Base-by-base conservation (phyloP, 768 basidiomycete genomes). In the Tricholoma furcatifolium region DNA sequence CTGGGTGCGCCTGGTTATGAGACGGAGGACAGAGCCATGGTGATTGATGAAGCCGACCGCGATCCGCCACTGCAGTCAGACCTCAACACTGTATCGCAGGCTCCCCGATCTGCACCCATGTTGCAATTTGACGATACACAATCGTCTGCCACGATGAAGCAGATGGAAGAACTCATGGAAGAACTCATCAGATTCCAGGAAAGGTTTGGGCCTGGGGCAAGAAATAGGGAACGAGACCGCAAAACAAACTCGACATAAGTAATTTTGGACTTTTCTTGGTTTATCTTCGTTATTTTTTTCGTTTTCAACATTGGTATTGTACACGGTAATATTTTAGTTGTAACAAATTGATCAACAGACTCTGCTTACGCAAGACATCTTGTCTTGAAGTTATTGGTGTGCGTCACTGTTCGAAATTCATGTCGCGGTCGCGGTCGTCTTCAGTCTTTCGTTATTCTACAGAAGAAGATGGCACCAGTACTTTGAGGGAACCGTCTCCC, bases 121-220 rank as follows among this genome's bases (percentile, higher is more conserved):
- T 38, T 55, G 15, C 56, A 57, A 6, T 41, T 53, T 14, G 54
- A 57, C 43, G 55, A 56, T 34, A 54, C 53, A 24, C 57, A 58
- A 46, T 61, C 62, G n/a, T 54, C 59, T n/a, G 60, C 52, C 12
- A 87, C 87, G 36, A 88, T 90, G 82, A 85, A 82, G 69, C 77
- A 88, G 74, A 91, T 96, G 87, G 93, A 93, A 65, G 91, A 89
- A 61, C 74, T 96, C 9, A 93, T 93, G 85, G 82, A 90, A 63
- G 93, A 95, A 67, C 71, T 95, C 21, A 91, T 94, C 57, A 76
- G 72, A 35, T 95, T 96, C 65, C 93, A 95, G 70, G 92, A 95
- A 66, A 79, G 83, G 50, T 94, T 90, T 70, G 88, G 88, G 31
- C 76, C 76, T 50, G 75, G 77, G 15, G 74, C 72, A 20, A 77